Conservation (phyloP, 495 filamentous ascomycete species). For the Lasiosphaeriaceae sp. region DNA sequence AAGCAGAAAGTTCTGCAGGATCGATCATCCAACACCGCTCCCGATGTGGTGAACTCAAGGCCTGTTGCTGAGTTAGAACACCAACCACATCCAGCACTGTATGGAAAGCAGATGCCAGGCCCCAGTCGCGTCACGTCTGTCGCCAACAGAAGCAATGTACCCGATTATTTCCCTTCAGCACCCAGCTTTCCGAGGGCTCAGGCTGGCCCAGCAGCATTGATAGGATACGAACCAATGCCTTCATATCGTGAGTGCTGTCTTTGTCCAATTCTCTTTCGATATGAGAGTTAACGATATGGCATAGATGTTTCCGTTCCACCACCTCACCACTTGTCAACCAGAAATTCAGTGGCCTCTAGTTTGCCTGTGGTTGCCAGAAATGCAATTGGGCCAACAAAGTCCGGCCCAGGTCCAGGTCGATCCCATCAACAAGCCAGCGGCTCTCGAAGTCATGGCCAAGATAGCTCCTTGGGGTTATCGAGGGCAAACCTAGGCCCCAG, state of each 20-base stretch:
- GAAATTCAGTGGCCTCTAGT: neutral
- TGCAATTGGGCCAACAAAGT: neutral
- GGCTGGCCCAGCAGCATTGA: neutral
- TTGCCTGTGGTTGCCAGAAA: neutral
- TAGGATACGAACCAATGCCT: neutral
- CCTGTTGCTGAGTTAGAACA: neutral
- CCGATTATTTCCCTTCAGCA: neutral
- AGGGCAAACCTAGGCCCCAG: neutral
- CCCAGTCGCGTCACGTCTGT: neutral
- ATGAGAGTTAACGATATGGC: neutral
- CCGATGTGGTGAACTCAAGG: neutral
- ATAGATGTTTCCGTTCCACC: neutral
- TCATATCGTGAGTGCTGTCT: neutral
- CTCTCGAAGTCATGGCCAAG: too few species aligned
- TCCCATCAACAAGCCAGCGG: too few species aligned
- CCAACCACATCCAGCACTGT: neutral
- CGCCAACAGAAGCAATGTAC: neutral
- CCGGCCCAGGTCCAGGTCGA: neutral
- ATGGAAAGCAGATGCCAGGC: neutral
- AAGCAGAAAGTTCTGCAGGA: conserved; percentile 69
- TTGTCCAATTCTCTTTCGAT: too few species aligned
- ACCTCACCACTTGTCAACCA: neutral
- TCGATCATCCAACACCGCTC: conserved; percentile 45
- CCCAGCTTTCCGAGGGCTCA: neutral
- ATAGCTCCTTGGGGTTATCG: neutral